These are phyloP conservation scores for Lophiotrema nucula DNA, from an alignment of 495 filamentous ascomycete genomes.

Conservation along the genomic window DNA sequence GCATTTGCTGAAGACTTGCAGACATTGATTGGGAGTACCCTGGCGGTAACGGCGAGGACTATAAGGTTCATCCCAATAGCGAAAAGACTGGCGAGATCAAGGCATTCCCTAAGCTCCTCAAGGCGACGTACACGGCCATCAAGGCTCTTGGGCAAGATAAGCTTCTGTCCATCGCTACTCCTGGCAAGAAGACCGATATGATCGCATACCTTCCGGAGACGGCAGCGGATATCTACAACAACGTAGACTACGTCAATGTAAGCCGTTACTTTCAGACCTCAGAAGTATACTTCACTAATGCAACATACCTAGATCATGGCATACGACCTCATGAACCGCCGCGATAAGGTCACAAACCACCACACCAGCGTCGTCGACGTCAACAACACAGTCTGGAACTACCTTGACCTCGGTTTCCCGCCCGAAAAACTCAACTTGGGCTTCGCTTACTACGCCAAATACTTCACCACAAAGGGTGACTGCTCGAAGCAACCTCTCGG, in stretches of 20 bases:
- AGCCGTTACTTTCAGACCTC: not conserved
- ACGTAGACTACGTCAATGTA: constrained; percentile 72
- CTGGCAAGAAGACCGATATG: constrained; percentile 67
- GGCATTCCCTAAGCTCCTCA: constrained; percentile 63
- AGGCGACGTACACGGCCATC: constrained; percentile 58
- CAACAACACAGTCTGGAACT: constrained; percentile 57
- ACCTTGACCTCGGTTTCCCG: constrained; percentile 57
- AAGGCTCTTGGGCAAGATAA: constrained; percentile 59
- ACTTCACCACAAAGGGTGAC: constrained; percentile 60
- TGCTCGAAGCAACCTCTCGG: constrained; percentile 55
- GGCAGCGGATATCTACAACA: constrained; percentile 60
- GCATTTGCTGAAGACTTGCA: constrained; percentile 28
- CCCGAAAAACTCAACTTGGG: constrained; percentile 66
- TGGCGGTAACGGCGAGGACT: constrained; percentile 75
- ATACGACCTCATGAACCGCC: constrained; percentile 77
- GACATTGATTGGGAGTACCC: constrained; percentile 85
- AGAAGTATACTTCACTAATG: not conserved
- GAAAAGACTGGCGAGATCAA: constrained; percentile 60
- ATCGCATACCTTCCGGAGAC: constrained; percentile 66
- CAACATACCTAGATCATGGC: constrained; percentile 51
- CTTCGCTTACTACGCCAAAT: constrained; percentile 74
- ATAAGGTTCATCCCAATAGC: constrained; percentile 65
- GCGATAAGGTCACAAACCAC: constrained; percentile 65
- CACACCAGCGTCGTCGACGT: constrained; percentile 60
- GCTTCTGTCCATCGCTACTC: constrained; percentile 68